phyloP scores from a whole-genome alignment of 441 rosid genomes.

The Jatropha multifida region DNA sequence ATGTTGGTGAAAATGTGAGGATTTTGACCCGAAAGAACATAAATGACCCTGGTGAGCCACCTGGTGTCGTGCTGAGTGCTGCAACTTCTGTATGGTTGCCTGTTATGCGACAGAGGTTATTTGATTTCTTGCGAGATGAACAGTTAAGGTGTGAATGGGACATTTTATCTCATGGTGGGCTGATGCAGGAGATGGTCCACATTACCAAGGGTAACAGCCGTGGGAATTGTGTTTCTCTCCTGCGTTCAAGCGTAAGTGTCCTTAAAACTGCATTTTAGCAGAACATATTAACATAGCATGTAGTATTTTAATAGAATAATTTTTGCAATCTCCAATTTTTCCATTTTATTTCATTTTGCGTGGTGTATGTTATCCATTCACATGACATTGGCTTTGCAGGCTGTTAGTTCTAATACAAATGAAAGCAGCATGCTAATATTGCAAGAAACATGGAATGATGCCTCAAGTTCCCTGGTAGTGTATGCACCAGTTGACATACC shows the following conservation, averaged over 20 bases:
- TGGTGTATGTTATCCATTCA: not conserved
- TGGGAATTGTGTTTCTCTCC: constrained; percentile 72
- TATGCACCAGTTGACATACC: constrained; percentile 83
- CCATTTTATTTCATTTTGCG: not conserved
- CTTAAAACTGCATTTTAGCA: not conserved
- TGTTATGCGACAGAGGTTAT: constrained; percentile 53
- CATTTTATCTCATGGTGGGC: constrained; percentile 66
- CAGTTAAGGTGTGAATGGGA: constrained; percentile 81
- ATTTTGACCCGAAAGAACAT: constrained; percentile 66
- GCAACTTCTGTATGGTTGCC: constrained; percentile 84
- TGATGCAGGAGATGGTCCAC: constrained; percentile 77
- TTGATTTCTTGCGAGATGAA: constrained; percentile 73
- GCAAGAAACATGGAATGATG: constrained; percentile 82
- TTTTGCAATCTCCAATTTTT: not conserved
- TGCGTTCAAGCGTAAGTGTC: constrained; percentile 54
- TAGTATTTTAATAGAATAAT: not conserved
- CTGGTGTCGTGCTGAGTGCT: constrained; percentile 73
- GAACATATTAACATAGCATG: not conserved
- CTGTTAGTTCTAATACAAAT: constrained; percentile 32
- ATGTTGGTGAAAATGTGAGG: constrained; percentile 60
- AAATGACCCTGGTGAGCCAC: constrained; percentile 72
- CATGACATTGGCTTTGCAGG: constrained; percentile 28
- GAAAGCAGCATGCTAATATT: constrained; percentile 70
- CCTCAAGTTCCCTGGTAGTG: constrained; percentile 68
- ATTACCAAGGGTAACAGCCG: constrained; percentile 69